Evolutionary conservation across 768 basidiomycete genomes (phyloP), one percentile per base, ranked within the genome.

Genomic region (Pholiota microspora): DNA sequence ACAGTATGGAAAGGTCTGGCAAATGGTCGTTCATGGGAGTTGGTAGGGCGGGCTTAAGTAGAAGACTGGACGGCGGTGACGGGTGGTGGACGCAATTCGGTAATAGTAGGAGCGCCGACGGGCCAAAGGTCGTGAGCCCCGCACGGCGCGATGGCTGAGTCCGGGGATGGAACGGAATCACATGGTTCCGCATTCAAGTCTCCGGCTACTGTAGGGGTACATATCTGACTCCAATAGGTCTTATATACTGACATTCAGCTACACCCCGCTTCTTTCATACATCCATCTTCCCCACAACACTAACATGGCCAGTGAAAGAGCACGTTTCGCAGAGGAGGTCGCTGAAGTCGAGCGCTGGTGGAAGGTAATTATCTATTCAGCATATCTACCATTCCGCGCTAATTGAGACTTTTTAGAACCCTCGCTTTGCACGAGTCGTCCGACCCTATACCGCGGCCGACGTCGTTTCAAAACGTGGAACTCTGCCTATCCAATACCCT

Each of bases 401-500:
- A 44, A 60, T 44, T 31, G 45, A 13, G 27, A 34, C 36, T 45
- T 21, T 28, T 45, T 65, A 98, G 95, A 85, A 73, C 64, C 85
- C 92, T 16, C 92, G 97, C 31, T 99, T 95, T 71, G 80, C 84
- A 23, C 80, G 86, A 65, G 86, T 89, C n/a, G 86, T 80, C 60
- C 87, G 97, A 21, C 95, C 94, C 3, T 99, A 98, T 75, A 88
- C 89, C 44, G 94, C 96, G 9, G 86, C 85, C 21, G 87, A 98
- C 57, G 95, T 98, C 62, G 94, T 98, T 57, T 79, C 90, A 16
- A 98, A 98, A 75, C 83, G 96, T 29, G 97, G 97, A 7, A 93
- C 90, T 3, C 72, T 99, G 51, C 77, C 81, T 8, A 87, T 94
- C 59, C 75, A 83, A 42, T 98, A 98, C 71, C 90, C 96, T 12